Conservation (phyloP, 768 basidiomycete genomes). For the Vararia minispora region DNA sequence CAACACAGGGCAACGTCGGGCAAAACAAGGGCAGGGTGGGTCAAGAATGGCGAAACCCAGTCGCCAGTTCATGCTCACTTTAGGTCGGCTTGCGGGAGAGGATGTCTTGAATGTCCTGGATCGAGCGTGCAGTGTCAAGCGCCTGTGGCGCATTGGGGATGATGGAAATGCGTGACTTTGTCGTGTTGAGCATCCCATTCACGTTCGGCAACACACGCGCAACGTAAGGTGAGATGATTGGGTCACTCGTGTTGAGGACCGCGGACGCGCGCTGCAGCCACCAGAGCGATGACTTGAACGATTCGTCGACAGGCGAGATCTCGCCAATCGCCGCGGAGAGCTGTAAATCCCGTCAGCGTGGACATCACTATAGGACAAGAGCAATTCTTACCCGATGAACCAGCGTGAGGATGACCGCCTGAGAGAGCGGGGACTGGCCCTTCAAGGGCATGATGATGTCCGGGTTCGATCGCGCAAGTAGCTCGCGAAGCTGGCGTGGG, state of each 20-base stretch:
- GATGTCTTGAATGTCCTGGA: conserved; percentile 67
- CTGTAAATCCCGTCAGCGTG: conserved; percentile 24
- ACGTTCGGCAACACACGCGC: conserved; percentile 74
- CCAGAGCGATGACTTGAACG: conserved; percentile 76
- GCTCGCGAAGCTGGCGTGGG: conserved; percentile 57
- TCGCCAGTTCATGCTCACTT: background rate
- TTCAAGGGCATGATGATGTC: conserved; percentile 73
- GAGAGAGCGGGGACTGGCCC: conserved; percentile 59
- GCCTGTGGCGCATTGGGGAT: conserved; percentile 62
- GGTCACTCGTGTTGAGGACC: conserved; percentile 67
- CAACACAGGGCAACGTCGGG: too few species aligned
- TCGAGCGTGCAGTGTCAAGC: conserved; percentile 56
- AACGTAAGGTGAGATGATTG: conserved; percentile 72
- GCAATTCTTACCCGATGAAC: conserved; percentile 61
- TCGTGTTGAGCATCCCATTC: conserved; percentile 63
- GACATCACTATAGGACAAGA: background rate
- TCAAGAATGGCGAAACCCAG: background rate
- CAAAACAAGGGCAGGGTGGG: background rate
- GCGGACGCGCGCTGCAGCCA: conserved; percentile 73
- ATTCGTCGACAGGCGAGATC: conserved; percentile 64
- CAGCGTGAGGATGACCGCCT: conserved; percentile 75
- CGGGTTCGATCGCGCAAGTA: conserved; percentile 64
- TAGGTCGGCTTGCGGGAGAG: conserved; percentile 33
- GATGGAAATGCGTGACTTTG: conserved; percentile 69
- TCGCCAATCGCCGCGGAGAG: conserved; percentile 67